These are phyloP conservation scores for Jatropha curcas DNA, from an alignment of 345 rosid species.

Conservation along the genomic window DNA sequence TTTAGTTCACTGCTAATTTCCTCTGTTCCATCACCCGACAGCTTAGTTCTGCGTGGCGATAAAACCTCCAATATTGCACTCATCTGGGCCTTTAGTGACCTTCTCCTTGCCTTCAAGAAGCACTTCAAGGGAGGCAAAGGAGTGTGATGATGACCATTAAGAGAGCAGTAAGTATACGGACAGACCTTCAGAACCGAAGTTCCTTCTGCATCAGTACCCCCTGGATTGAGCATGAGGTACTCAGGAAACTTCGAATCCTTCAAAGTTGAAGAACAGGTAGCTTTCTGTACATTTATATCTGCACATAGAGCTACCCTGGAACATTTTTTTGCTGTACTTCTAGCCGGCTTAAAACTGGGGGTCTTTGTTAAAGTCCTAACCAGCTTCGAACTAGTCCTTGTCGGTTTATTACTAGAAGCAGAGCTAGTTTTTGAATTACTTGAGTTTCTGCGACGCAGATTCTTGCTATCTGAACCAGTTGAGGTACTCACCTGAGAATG, in stretches of 20 bases:
- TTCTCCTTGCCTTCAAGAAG: constrained; percentile 67
- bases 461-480: constrained; percentile 38
- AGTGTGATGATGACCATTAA: constrained; percentile 76
- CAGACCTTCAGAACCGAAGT: constrained; percentile 80
- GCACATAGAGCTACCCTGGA: constrained; percentile 49
- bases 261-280: constrained; percentile 88
- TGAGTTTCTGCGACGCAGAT: constrained; percentile 29
- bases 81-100: constrained; percentile 59
- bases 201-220: constrained; percentile 64
- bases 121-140: constrained; percentile 72
- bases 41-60: constrained; percentile 26
- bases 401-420: constrained; percentile 35
- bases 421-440: constrained; percentile 31
- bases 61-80: constrained; percentile 41
- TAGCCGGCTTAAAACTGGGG: constrained; percentile 63
- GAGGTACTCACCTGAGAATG: constrained; percentile 40
- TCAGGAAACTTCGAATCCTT: constrained; percentile 81
- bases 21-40: constrained; percentile 12
- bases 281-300: constrained; percentile 48
- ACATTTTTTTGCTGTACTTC: constrained; percentile 42
- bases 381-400: constrained; percentile 47
- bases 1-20: constrained; percentile 11
- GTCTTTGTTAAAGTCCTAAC: constrained; percentile 60
- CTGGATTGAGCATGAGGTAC: constrained; percentile 68
- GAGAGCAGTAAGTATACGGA: constrained; percentile 81